Evolutionary conservation across 805 yeast genomes (phyloP).

Genomic region (Starmera caribaea): DNA sequence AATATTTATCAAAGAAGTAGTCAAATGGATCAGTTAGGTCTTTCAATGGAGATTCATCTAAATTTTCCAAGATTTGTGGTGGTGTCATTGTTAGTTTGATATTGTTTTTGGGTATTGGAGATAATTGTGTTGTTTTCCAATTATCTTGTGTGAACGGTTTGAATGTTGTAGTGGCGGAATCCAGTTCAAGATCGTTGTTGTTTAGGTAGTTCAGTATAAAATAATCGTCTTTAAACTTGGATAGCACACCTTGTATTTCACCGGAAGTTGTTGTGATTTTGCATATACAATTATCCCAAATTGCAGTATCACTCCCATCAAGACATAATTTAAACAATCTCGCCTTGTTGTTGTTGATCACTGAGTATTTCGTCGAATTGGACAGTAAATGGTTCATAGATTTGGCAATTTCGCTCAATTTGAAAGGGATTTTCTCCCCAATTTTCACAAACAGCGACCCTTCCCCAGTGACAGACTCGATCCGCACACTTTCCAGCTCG

Average conservation of each 20-base stretch:
- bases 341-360: slow-evolving; percentile 13
- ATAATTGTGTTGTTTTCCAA: no score
- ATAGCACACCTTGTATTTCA: slow-evolving; percentile 4
- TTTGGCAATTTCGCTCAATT: neutral
- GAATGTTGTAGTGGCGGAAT: neutral
- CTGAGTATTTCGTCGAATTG: slow-evolving; percentile 1
- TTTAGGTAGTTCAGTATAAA: slow-evolving; percentile 34
- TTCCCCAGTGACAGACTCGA: no score
- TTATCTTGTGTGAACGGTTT: no score
- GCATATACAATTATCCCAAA: neutral
- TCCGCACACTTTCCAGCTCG: no score
- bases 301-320: neutral
- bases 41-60: no score
- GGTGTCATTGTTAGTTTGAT: slow-evolving; percentile 16
- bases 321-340: slow-evolving; percentile 6
- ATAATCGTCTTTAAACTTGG: slow-evolving; percentile 2
- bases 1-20: slow-evolving; percentile 23
- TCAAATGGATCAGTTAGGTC: slow-evolving; percentile 16
- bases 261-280: no score
- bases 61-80: slow-evolving; percentile 3
- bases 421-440: no score
- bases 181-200: no score
- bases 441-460: no score
- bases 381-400: slow-evolving; percentile 3
- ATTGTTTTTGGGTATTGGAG: slow-evolving; percentile 4